Base-by-base conservation (phyloP, 2,329 filamentous ascomycete genomes). In the Ophiosphaerella narmari region DNA sequence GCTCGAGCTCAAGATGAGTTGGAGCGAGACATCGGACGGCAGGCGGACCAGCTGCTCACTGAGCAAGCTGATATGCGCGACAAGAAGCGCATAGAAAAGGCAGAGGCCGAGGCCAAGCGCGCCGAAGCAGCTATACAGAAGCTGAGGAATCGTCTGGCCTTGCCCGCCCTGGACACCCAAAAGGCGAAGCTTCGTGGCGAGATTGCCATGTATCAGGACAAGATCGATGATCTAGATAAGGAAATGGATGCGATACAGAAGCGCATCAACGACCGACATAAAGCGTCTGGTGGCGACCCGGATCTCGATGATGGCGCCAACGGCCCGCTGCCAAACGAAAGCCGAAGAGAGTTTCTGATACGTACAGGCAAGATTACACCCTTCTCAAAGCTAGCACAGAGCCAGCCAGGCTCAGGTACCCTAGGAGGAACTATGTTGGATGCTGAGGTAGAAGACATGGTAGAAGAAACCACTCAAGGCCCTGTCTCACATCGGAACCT, bases 321-420 rank as follows among this genome's bases (percentile, higher is more conserved):
- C 44, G 80, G 81, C 50, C 85, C 84, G 46, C 75, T 93, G 48
- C 86, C 89, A 1, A 89, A 89, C 52, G 94, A 97, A 76, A 91
- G 84, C 21, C 86, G 90, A 53, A 85, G 92, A 43, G 92, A 96
- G 39, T 99, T 89, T 69, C 82, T 99, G 39, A 94, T 99, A 41
- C 86, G 94, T 24, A 99, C 93, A 0, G 94, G 94, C 54, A 97
- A 97, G 75, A 97, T 99, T 60, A 99, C 94, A 0, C 94, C 94
- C 0, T 99, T 99, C 66, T 89, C 91, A 7, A 89, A 87, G 56
- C 83, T 96, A 62, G 85, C 84, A 12, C 80, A 83, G n/a, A 77
- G 86, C 1, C 78, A 83, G 24, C 84, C 82, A 3, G 80, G 86
- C 2, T 80, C 86, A 38, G 87, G 87, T 2, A 87, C 86, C 52